phyloP scores from a whole-genome alignment of 2,329 filamentous ascomycete species.

The Zymoseptoria passerinii region DNA sequence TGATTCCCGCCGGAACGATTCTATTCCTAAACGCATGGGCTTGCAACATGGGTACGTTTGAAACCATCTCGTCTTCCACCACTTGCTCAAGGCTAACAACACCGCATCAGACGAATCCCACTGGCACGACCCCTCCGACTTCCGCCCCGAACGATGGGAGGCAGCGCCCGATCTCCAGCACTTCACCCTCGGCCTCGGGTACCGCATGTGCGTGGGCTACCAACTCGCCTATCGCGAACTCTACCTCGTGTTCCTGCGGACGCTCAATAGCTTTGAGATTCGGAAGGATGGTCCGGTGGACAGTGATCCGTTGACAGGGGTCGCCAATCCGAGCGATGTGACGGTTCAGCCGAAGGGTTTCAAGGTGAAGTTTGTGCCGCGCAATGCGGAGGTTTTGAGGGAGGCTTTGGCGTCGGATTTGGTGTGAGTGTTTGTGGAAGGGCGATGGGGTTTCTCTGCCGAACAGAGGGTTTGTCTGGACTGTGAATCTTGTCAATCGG shows the following conservation, averaged over 20 bases:
- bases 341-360: conserved; percentile 50
- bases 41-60: conserved; percentile 55
- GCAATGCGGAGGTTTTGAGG: conserved; percentile 26
- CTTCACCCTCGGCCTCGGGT: conserved; percentile 59
- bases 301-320: conserved; percentile 52
- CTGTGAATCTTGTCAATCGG: too few relatives aligned
- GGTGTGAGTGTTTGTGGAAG: too few relatives aligned
- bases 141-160: conserved; percentile 57
- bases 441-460: too few relatives aligned
- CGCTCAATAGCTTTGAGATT: conserved; percentile 54
- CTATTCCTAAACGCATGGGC: conserved; percentile 61
- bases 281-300: conserved; percentile 47
- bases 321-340: conserved; percentile 50
- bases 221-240: conserved; percentile 57
- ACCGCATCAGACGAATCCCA: too few relatives aligned
- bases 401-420: conserved; percentile 1
- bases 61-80: too few relatives aligned
- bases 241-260: conserved; percentile 55
- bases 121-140: conserved; percentile 43
- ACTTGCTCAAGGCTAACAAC: too few relatives aligned
- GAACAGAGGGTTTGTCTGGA: too few relatives aligned
- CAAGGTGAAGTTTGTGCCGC: conserved; percentile 35
- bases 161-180: conserved; percentile 51
- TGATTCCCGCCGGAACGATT: conserved; percentile 55
- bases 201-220: conserved; percentile 59